A percentile compares a stretch with the other conserved stretches of the same genome.
Conservation (phyloP, 2,329 filamentous ascomycete species). For the Kalmusia sp. region DNA sequence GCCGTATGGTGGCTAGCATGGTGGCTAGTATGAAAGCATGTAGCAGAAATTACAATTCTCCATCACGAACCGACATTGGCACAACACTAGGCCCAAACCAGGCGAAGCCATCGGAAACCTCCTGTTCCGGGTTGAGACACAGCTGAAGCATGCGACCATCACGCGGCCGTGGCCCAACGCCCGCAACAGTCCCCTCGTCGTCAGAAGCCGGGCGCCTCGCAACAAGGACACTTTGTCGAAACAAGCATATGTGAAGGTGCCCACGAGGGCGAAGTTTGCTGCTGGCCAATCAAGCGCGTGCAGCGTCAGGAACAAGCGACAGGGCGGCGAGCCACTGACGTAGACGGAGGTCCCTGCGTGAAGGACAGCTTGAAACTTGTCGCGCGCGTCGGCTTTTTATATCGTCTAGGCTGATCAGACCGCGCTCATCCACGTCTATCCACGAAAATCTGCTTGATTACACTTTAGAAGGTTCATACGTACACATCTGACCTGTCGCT, state of each 20-base stretch:
- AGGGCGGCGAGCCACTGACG: slow-evolving; percentile 28
- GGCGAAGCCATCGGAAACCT: not conserved
- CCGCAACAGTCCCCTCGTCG: not conserved
- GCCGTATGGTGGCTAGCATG: no score
- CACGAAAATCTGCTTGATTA: not conserved
- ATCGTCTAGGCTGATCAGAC: not conserved
- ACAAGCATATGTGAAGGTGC: not conserved
- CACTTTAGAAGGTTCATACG: slow-evolving; percentile 16
- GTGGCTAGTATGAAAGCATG: no score
- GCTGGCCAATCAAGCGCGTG: not conserved
- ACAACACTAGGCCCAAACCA: no score
- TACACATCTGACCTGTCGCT: not conserved
- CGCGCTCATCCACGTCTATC: no score
- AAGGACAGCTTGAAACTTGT: slow-evolving; percentile 23
- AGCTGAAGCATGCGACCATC: slow-evolving; percentile 19
- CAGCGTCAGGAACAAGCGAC: slow-evolving; percentile 8
- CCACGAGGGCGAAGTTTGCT: not conserved
- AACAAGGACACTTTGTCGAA: not conserved
- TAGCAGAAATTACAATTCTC: no score
- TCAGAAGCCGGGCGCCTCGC: not conserved
- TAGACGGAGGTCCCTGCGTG: slow-evolving; percentile 29
- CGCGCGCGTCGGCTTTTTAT: slow-evolving; percentile 9
- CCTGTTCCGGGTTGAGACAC: slow-evolving; percentile 28
- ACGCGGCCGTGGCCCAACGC: not conserved
- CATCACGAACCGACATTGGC: no score